Evolutionary conservation across 2,329 filamentous ascomycete species (phyloP).

Genomic region (Scopulariopsis brevicaulis): DNA sequence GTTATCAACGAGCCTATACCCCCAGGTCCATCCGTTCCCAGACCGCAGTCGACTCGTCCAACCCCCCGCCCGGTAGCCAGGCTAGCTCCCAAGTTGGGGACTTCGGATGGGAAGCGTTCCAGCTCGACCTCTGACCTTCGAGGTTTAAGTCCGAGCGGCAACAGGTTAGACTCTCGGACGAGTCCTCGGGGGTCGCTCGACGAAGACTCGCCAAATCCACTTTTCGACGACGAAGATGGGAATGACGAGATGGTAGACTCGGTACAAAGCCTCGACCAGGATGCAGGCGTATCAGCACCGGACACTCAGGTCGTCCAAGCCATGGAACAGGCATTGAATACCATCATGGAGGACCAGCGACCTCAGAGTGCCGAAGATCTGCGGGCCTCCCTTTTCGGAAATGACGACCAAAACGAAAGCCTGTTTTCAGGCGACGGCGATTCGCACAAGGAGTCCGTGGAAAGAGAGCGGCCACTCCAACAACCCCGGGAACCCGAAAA

Average conservation of each 20-base stretch:
- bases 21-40: conserved; percentile 31
- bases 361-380: conserved; percentile 53
- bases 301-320: conserved; percentile 79
- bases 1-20: conserved; percentile 24
- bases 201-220: conserved; percentile 32
- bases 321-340: conserved; percentile 83
- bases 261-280: conserved; percentile 67
- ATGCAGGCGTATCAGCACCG: conserved; percentile 43
- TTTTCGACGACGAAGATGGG: conserved; percentile 76
- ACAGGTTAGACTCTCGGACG: conserved; percentile 9
- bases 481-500: conserved; percentile 44
- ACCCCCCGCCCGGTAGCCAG: background rate
- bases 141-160: conserved; percentile 22
- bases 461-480: background rate
- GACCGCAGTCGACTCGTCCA: conserved; percentile 25
- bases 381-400: conserved; percentile 54
- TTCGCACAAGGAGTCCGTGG: conserved; percentile 44
- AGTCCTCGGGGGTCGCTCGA: conserved; percentile 37
- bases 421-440: conserved; percentile 17
- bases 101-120: conserved; percentile 25
- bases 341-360: conserved; percentile 76
- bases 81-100: conserved; percentile 23
- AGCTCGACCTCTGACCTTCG: conserved; percentile 37
- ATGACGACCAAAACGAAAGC: conserved; percentile 21
- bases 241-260: conserved; percentile 68